phyloP scores from a whole-genome alignment of 495 filamentous ascomycete genomes.

The Symbiotaphrina buchneri region DNA sequence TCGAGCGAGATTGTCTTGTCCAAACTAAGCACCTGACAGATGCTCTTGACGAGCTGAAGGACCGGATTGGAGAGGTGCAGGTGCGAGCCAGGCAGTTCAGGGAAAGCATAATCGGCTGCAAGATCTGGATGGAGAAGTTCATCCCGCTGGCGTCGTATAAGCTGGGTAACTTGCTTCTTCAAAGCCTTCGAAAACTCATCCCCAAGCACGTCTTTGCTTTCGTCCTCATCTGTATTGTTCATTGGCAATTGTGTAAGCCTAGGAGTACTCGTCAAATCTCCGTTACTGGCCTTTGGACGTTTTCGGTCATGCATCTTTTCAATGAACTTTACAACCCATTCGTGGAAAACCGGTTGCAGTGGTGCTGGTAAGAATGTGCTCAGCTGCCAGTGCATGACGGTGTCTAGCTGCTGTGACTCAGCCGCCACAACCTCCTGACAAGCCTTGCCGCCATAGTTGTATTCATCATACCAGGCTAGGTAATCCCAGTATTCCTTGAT shows the following conservation, averaged over 20 bases:
- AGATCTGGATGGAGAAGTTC: constrained; percentile 82
- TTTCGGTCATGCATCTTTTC: constrained; percentile 82
- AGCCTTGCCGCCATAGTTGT: constrained; percentile 93
- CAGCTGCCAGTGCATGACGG: constrained; percentile 97
- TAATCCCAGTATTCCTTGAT: constrained; percentile 99
- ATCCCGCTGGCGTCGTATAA: constrained; percentile 64
- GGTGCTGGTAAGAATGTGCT: constrained; percentile 62
- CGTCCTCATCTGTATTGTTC: constrained; percentile 31
- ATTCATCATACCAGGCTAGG: constrained; percentile 97
- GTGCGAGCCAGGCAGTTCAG: constrained; percentile 59
- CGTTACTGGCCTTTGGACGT: constrained; percentile 23
- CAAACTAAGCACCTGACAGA: constrained; percentile 77
- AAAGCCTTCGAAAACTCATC: constrained; percentile 69
- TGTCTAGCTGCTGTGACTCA: constrained; percentile 73
- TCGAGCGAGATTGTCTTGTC: constrained; percentile 77
- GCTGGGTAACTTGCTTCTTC: constrained; percentile 59
- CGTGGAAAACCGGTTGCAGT: constrained; percentile 68
- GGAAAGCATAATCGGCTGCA: constrained; percentile 72
- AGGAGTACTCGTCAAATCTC: constrained; percentile 23
- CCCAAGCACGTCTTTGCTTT: constrained; percentile 38
- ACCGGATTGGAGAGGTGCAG: constrained; percentile 48
- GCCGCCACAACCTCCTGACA: constrained; percentile 62
- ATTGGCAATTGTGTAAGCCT: constrained; percentile 60
- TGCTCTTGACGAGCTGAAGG: constrained; percentile 70
- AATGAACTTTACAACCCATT: constrained; percentile 89